These are phyloP conservation scores for Phaeosphaeria sp. DNA, from an alignment of 2,329 filamentous ascomycete genomes.

Conservation along the genomic window DNA sequence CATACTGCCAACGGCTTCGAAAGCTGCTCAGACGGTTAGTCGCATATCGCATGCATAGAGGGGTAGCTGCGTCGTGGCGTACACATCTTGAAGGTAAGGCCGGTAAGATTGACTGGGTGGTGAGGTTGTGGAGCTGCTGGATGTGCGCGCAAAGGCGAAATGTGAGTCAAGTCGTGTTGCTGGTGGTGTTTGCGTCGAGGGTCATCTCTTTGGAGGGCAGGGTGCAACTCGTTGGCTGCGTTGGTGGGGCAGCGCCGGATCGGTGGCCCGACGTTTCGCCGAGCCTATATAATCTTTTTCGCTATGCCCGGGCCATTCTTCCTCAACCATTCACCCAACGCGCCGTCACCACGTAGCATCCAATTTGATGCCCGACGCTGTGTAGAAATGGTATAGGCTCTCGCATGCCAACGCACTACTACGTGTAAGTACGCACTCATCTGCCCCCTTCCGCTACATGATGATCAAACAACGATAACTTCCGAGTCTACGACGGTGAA, in stretches of 20 bases:
- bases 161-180: constrained; percentile 13
- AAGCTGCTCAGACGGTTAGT: constrained; percentile 20
- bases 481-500: constrained; percentile 47
- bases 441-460: constrained; percentile 22
- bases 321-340: constrained; percentile 3
- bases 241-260: constrained; percentile 36
- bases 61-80: constrained; percentile 17
- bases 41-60: constrained; percentile 10
- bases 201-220: neutral
- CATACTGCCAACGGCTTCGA: constrained; percentile 50
- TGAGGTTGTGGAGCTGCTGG: neutral
- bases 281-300: constrained; percentile 20
- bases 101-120: neutral
- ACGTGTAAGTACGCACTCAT: constrained; percentile 25
- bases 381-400: neutral
- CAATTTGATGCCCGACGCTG: constrained; percentile 4
- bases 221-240: constrained; percentile 6
- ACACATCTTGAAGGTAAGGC: constrained; percentile 20
- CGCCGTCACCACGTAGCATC: constrained; percentile 1
- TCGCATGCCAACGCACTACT: neutral
- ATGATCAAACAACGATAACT: constrained; percentile 45
- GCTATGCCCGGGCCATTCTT: constrained; percentile 3
- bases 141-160: constrained; percentile 13
- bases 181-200: constrained; percentile 26
- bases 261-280: constrained; percentile 27